Evolutionary conservation across 192 early-diverging fungal genomes (phyloP), one percentile per base, ranked within the genome.

Genomic region (Mortierella alpina): DNA sequence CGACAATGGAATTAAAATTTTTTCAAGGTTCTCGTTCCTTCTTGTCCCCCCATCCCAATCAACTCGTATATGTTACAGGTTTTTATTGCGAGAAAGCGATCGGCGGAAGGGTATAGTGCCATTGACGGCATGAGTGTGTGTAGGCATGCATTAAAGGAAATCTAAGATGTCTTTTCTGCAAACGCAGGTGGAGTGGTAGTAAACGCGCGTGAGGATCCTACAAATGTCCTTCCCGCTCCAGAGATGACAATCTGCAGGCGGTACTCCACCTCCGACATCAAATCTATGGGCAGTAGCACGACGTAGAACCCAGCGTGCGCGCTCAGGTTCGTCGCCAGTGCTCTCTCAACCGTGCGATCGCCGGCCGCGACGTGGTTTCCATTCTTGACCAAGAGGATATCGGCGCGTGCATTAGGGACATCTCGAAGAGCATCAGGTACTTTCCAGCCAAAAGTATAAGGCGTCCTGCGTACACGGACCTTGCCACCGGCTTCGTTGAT

Each of bases 401-500:
- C 60, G 20, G 60, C 66, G 11, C 45, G 39, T 13, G 56, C 42
- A 8, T 56, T 2, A 18, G 45, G 44, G 13, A 49, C 55, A 15
- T 23, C 6, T 44, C 51, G 14, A 13, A 69, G 49, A 5, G 46
- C 23, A 47, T 47, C 15, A 11, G 67, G 67, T 12, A 69, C 20
- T 47, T 11, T n/a, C 67, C 67, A 69, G 7, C 57, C 55, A 5
- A 69, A 42, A 5, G 58, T 69, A 31, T 69, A 69, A 7, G 67
- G 67, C 11, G 67, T 45, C 57, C 47, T 59, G 8, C 59, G 23
- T 6, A 69, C 57, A 1, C 59, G 7, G n/a, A 58, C 0, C 10
- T 9, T 6, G 48, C 46, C 23, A 18, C 57, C 41, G 18, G 46
- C 18, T 17, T 56, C n/a, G 18, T 69, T 13, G 12, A 3, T 41